Percentiles rank a stretch among this genome's conserved stretches.
These are phyloP conservation scores for Wickerhamiella galacta DNA, from an alignment of 805 yeast genomes.

Conservation along the genomic window DNA sequence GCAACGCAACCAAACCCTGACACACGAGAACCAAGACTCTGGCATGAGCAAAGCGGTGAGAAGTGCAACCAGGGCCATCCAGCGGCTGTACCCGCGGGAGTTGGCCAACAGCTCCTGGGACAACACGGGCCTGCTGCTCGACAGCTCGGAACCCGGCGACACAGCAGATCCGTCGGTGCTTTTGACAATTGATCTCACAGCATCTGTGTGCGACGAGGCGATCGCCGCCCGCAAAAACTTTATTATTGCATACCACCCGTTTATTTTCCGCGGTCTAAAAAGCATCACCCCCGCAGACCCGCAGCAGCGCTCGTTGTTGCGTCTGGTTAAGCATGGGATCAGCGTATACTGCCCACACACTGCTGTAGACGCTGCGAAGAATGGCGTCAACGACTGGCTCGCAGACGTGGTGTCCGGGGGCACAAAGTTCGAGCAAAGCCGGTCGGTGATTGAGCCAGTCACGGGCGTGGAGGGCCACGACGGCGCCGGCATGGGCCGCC, in stretches of 20 bases:
- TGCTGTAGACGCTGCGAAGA: constrained; percentile 77
- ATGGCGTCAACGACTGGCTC: constrained; percentile 94
- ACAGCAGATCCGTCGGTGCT: constrained; percentile 25
- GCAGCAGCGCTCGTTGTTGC: constrained; percentile 64
- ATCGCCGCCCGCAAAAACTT: constrained; percentile 35
- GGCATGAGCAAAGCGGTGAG: constrained; percentile 6
- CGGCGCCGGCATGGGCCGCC: constrained; percentile 71
- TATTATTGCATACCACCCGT: constrained; percentile 84
- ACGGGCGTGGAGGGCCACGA: constrained; percentile 22
- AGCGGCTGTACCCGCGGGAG: constrained; percentile 60
- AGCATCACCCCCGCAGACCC: constrained; percentile 50
- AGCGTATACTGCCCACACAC: constrained; percentile 94
- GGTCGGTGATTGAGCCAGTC: constrained; percentile 31
- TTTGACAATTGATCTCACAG: constrained; percentile 73
- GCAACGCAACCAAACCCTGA: too few relatives aligned
- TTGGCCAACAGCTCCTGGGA: constrained; percentile 89
- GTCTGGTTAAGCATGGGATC: constrained; percentile 57
- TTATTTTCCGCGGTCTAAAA: constrained; percentile 79
- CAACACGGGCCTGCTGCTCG: constrained; percentile 81
- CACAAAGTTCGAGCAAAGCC: constrained; percentile 13
- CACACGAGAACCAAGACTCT: too few relatives aligned
- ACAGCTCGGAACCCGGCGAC: constrained; percentile 28
- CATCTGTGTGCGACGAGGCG: constrained; percentile 75
- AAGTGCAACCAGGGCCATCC: constrained; percentile 24
- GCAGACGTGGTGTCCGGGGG: constrained; percentile 38